Evolutionary conservation across 495 filamentous ascomycete species (phyloP).

Genomic region (Penicillium dipodomyicola): DNA sequence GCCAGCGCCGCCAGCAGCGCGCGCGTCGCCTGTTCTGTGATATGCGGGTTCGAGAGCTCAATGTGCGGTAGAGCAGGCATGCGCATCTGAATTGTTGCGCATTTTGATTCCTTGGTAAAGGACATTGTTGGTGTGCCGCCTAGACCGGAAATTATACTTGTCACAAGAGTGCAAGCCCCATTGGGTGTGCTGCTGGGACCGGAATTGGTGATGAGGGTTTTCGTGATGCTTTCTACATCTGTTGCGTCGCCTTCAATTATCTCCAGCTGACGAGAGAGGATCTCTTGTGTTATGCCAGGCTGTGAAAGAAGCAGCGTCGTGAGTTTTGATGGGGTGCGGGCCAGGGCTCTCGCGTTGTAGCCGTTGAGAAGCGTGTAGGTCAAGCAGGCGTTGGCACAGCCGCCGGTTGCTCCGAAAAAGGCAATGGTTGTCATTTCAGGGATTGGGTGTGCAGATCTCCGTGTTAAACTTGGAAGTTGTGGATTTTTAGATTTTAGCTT

Average conservation of each 20-base stretch:
- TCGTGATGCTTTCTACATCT: slow-evolving; percentile 34
- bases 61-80: slow-evolving; percentile 20
- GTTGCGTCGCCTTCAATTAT: slow-evolving; percentile 50
- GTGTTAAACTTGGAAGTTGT: neutral
- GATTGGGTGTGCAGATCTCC: neutral
- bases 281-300: slow-evolving; percentile 30
- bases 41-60: slow-evolving; percentile 25
- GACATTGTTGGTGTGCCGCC: slow-evolving; percentile 29
- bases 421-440: slow-evolving; percentile 27
- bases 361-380: slow-evolving; percentile 45
- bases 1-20: slow-evolving; percentile 30
- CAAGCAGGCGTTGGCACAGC: slow-evolving; percentile 42
- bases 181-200: slow-evolving; percentile 6
- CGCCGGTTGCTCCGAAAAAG: slow-evolving; percentile 49
- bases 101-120: slow-evolving; percentile 19
- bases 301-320: slow-evolving; percentile 34
- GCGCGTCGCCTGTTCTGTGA: slow-evolving; percentile 26
- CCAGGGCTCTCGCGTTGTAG: slow-evolving; percentile 46
- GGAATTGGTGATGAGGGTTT: slow-evolving; percentile 23
- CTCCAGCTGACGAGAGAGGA: slow-evolving; percentile 36
- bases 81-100: slow-evolving; percentile 15
- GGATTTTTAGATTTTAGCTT: neutral
- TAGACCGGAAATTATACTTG: slow-evolving; percentile 47
- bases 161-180: slow-evolving; percentile 17
- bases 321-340: slow-evolving; percentile 59